Base-by-base conservation (phyloP, 139 green algal genomes). In the Penium margaritaceum region DNA sequence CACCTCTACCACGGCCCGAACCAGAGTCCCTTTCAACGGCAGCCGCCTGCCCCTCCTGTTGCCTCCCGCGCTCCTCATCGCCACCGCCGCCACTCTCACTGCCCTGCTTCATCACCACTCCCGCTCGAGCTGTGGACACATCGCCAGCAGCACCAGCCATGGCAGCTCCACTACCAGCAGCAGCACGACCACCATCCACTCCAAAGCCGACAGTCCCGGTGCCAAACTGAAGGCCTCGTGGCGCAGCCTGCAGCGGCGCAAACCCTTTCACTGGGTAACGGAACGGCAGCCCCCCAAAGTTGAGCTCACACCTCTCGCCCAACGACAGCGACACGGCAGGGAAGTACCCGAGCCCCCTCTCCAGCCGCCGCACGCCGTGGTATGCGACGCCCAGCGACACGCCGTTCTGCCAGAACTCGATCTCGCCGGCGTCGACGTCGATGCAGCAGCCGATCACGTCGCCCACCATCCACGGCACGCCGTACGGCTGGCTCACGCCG, bases 361-460 rank as follows among this genome's bases (percentile, higher is more conserved):
- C 72, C 69, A 89, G 39, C 5, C 73, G 83, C 33, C 76, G 55
- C 29, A 88, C 79, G 65, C 75, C 64, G 5, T 66, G 30, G 74
- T 90, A 97, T 1, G 92, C 92, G 12, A 90, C 83, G 4, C 92
- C 92, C 74, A 96, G 53, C 34, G 69, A 54, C 0, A 69, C 54
- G 15, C 92, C 92, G 65, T 97, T 97, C 53, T 90, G 83, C 39
- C 73, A 86, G 77, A 93, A 97, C 2, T 74, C 84, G 34, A 95
- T 82, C 74, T 87, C 87, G 6, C 63, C 88, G 12, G 61, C 75
- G 5, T 95, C 87, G 54, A 97, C 46, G 84, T 97, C 91, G 3
- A 97, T 72, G 53, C 72, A 85, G 76, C 86, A 91, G 21, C 89
- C 87, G 7, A 97, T 93, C 1, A 96, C 87, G 79, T 97, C 92